Base-by-base conservation (phyloP, 768 basidiomycete genomes). In the Baorangia bicolor region DNA sequence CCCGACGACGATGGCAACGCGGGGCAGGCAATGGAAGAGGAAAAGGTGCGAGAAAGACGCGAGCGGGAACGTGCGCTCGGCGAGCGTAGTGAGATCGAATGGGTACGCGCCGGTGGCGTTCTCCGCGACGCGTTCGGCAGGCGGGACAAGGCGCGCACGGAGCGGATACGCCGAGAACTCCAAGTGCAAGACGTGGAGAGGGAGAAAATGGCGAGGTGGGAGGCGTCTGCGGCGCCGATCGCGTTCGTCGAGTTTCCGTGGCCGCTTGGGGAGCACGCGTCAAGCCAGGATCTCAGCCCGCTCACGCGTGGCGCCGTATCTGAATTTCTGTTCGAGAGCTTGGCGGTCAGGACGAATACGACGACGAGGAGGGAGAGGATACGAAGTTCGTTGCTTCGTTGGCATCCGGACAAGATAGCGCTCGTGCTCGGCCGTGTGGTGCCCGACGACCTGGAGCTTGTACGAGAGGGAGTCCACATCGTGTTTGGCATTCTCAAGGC, bases 401-500 rank as follows among this genome's bases (percentile, higher is more conserved):
- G 85, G 81, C 86, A 87, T 64, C 86, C 87, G 2, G 86, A 88
- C 66, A 87, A 87, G 71, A 72, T 81, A 60, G 74, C 78, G 4
- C 52, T 58, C 2, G 56, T 85, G 16, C 61, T 84, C n/a, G 57
- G 65, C 16, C 74, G 76, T 34, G 77, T 82, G 9, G 67, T 69
- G 1, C 72, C 74, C 2, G 74, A 75, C n/a, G 81, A 85, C 53
- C 52, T 69, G 56, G 75, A 77, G 20, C 68, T 63, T 6, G 79
- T 84, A 10, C 70, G 65, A 25, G 73, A 76, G 46, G 84, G 81
- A 1, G 73, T 85, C 9, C 74, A 76, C 56, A 50, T 69, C 20
- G 78, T 85, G 7, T 75, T 77, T 56, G 44, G 63, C 30, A 57
- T 64, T 55, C 66, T 77, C 57, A 75, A 66, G 49, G 44, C 49